Evolutionary conservation across 1,284 basidiomycete species (phyloP), one percentile per base, ranked within the genome.

Genomic region (Tilletia walkeri): DNA sequence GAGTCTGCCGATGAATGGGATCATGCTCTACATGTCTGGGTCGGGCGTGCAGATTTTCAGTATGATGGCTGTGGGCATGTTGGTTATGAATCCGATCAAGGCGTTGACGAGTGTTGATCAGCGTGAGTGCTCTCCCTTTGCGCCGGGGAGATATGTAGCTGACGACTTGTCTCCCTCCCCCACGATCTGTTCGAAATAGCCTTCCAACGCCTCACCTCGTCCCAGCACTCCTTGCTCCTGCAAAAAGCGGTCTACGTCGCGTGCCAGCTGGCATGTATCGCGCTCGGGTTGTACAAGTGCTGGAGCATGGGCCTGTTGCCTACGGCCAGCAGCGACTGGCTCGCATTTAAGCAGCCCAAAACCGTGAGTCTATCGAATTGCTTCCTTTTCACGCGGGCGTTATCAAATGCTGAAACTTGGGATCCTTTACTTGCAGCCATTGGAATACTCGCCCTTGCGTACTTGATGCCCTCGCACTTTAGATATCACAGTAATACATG

Each of bases 21-120:
- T 82, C 73, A 83, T 83, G 81, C 75, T 83, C 20, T 83, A 80
- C 75, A 83, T 83, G 81, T 75, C 73, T 56, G 81, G 81, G 14
- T 77, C 72, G 24, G 69, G 78, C 56, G 81, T 83, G 1, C 81
- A 83, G 73, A 82, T 82, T 66, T 83, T 83, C 71, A 78, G 76
- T 53, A 83, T 83, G 81, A 82, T 82, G 79, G 79, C 75, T 34
- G 80, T 83, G 4, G 76, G 76, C 18, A 83, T 83, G 81, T 74
- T 82, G 67, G 75, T 83, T 69, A 77, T 76, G 0, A 74, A 76
- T 24, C 80, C 81, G 0, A 24, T 82, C 48, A 76, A 74, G 30
- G 80, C 76, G 12, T 75, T 82, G 47, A 67, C 73, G 0, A 68
- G 69, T 1, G 75, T 82, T 66, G 71, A 78, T 50, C 61, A 67